Base-by-base conservation (phyloP, 306 rosid genomes). In the Abrus precatorius region DNA sequence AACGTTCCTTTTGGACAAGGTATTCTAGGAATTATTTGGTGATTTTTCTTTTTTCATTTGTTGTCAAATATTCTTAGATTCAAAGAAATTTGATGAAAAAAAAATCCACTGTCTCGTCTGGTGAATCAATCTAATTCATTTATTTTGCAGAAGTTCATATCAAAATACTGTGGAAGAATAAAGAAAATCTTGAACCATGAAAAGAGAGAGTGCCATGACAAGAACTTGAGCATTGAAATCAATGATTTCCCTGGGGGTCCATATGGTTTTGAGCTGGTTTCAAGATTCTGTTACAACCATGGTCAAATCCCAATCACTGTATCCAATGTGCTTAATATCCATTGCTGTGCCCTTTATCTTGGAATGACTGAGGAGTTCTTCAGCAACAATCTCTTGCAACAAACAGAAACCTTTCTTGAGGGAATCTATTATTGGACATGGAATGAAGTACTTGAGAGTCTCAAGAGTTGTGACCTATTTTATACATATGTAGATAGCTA, bases 181-280 rank as follows among this genome's bases (percentile, higher is more conserved):
- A 88, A 84, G 90, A 87, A 78, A 76, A 78, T 82, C n/a, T 79
- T 87, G 78, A 75, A 75, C 68, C 85, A 84, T 43, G 83, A 79
- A 61, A 85, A 79, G 84, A 78, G 82, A 65, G 65, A 8, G 75
- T 12, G 74, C 72, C 83, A 82, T 65, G 75, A 30, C 9, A 78
- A 74, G 64, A 72, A 69, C 10, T 13, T 75, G 55, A 69, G 33
- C 33, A 87, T 89, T 61, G 86, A 83, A 65, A 75, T 90, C 77
- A 49, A 84, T 56, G 89, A 86, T 59, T 87, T 89, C 68, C 98
- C 98, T 0, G 92, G 95, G 74, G 98, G 96, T 8, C 81, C 92
- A 55, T 10, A 83, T 11, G 95, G 94, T 44, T 94, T 94, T 73
- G 96, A 94, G 80, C 79, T 92, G 9, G 76, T 87, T 74, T 83